Conservation (phyloP, 2,329 filamentous ascomycete species). For the Aaosphaeria arxii region DNA sequence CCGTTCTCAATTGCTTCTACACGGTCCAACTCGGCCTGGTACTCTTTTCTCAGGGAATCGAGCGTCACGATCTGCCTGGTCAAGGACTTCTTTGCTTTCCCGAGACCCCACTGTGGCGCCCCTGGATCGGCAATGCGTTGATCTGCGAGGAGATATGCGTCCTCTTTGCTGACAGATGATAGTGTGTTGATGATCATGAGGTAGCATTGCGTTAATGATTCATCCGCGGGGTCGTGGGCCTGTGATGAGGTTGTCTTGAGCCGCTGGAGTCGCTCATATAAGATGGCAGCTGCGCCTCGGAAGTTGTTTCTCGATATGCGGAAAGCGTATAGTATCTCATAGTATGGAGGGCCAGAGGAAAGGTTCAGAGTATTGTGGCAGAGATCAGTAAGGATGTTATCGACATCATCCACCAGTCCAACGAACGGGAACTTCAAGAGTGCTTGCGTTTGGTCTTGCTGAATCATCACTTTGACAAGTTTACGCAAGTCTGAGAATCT, state of each 20-base stretch:
- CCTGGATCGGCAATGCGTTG: slow-evolving; percentile 42
- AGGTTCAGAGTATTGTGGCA: slow-evolving; percentile 69
- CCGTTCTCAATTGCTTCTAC: slow-evolving; percentile 85
- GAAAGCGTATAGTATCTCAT: slow-evolving; percentile 89
- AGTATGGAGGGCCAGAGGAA: slow-evolving; percentile 63
- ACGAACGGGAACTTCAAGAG: slow-evolving; percentile 76
- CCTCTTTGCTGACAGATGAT: slow-evolving; percentile 76
- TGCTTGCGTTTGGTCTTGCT: slow-evolving; percentile 28
- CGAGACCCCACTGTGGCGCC: slow-evolving; percentile 23
- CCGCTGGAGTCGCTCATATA: slow-evolving; percentile 55
- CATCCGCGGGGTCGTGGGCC: slow-evolving; percentile 47
- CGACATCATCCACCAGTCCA: slow-evolving; percentile 72
- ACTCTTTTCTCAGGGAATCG: slow-evolving; percentile 81
- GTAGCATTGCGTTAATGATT: slow-evolving; percentile 68
- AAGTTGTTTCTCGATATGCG: slow-evolving; percentile 81
- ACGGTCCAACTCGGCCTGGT: slow-evolving; percentile 84
- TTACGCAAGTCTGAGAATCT: slow-evolving; percentile 69
- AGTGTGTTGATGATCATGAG: slow-evolving; percentile 91
- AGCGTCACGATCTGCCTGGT: slow-evolving; percentile 81
- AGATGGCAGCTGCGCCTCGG: slow-evolving; percentile 66
- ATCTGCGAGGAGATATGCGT: slow-evolving; percentile 74
- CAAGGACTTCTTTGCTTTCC: slow-evolving; percentile 34
- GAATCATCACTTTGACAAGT: slow-evolving; percentile 50
- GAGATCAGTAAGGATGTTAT: slow-evolving; percentile 70
- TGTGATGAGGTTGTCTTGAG: slow-evolving; percentile 42